These are phyloP conservation scores for Naganishia liquefaciens DNA, from an alignment of 1,284 basidiomycete genomes.

Conservation along the genomic window DNA sequence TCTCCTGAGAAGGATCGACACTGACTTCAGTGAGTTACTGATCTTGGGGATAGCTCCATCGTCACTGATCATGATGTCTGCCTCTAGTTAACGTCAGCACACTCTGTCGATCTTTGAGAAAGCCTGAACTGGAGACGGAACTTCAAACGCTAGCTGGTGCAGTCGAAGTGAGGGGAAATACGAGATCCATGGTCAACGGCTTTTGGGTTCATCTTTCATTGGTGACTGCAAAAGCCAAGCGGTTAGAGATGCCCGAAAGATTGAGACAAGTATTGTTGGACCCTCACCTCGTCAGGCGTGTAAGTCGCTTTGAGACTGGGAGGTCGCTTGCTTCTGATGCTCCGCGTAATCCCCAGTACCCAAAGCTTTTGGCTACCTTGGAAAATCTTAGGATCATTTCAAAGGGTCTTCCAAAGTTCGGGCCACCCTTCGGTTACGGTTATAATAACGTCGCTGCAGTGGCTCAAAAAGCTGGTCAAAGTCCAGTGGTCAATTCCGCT, in stretches of 20 bases:
- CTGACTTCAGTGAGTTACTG: constrained; percentile 24
- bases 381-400: background rate
- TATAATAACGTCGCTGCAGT: background rate
- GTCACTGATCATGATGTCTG: background rate
- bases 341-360: constrained; percentile 2
- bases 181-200: background rate
- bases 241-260: background rate
- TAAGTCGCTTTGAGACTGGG: background rate
- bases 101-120: constrained; percentile 4
- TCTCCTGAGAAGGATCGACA: constrained; percentile 18
- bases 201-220: constrained; percentile 14
- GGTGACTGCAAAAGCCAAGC: background rate
- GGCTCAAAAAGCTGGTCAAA: background rate
- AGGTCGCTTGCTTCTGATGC: background rate
- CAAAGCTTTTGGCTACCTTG: background rate
- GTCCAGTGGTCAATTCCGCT: background rate
- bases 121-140: background rate
- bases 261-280: constrained; percentile 3
- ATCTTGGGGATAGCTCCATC: background rate
- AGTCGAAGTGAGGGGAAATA: background rate
- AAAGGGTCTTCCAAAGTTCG: constrained; percentile 6
- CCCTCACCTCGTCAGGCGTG: constrained; percentile 4
- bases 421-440: constrained; percentile 1
- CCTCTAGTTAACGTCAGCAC: constrained; percentile 10
- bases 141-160: background rate